phyloP scores from a whole-genome alignment of 371 early-diverging fungal genomes.

The Basidiobolus heterosporus region DNA sequence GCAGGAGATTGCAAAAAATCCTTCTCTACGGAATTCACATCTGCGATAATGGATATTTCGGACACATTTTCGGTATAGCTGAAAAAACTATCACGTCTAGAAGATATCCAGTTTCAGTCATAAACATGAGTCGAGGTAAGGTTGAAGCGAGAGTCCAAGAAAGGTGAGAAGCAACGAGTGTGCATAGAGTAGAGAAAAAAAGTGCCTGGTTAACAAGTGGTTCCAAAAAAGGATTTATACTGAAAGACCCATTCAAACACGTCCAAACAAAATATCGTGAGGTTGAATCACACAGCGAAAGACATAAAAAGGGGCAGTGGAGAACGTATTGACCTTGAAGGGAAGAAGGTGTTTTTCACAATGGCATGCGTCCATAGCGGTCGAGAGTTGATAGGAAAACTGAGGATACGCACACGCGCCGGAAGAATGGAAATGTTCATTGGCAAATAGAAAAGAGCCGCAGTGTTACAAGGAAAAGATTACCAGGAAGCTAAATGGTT shows the following conservation, averaged over 20 bases:
- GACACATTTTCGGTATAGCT: slow-evolving; percentile 55
- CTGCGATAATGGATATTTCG: slow-evolving; percentile 52
- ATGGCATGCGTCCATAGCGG: slow-evolving; percentile 33
- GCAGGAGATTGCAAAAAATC: slow-evolving; percentile 25
- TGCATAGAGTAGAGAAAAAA: background rate
- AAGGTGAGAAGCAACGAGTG: background rate
- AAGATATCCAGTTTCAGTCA: background rate
- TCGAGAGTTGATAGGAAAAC: background rate
- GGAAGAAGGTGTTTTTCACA: slow-evolving; percentile 39
- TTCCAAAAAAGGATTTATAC: too few relatives aligned
- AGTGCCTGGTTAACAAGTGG: background rate
- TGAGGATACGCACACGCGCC: slow-evolving; percentile 1
- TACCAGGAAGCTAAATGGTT: too few relatives aligned
- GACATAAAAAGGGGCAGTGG: background rate
- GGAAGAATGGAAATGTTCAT: slow-evolving; percentile 4
- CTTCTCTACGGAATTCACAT: slow-evolving; percentile 26
- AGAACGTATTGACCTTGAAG: slow-evolving; percentile 16
- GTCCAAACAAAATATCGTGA: too few relatives aligned
- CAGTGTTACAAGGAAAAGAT: too few relatives aligned
- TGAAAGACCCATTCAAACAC: too few relatives aligned
- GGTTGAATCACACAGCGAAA: too few relatives aligned
- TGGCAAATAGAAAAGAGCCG: too few relatives aligned
- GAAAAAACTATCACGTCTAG: slow-evolving; percentile 42
- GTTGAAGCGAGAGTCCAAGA: too few relatives aligned
- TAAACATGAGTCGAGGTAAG: background rate